Percentiles rank a stretch among this genome's conserved stretches.
Evolutionary conservation across 2,329 filamentous ascomycete species (phyloP).

Genomic region (Sporothrix euskadiensis): DNA sequence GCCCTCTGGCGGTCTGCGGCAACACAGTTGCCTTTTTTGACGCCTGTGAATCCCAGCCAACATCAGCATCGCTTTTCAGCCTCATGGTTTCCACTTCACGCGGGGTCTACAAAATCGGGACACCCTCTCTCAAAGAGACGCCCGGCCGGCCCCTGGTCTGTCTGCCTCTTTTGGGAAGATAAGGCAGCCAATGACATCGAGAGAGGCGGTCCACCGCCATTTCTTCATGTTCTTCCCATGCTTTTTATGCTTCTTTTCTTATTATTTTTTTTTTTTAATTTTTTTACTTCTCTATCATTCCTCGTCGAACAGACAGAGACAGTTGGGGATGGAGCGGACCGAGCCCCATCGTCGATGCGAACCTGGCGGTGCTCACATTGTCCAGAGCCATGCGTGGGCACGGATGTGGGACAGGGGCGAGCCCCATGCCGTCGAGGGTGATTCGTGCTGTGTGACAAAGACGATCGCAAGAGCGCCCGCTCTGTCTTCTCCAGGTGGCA

Average conservation of each 20-base stretch:
- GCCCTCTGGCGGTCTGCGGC: conserved; percentile 14
- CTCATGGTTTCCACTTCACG: conserved; percentile 3
- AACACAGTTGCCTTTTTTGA: not conserved
- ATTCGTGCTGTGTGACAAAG: not conserved
- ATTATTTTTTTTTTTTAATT: not conserved
- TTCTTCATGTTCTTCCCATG: not conserved
- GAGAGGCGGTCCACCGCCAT: conserved; percentile 3
- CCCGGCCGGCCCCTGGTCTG: not conserved
- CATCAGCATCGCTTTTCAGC: not conserved
- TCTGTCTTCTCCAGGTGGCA: not conserved
- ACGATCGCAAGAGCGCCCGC: not conserved
- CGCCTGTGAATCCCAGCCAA: conserved; percentile 14
- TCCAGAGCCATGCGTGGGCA: not conserved
- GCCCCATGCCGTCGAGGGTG: not conserved
- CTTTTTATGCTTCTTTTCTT: not conserved
- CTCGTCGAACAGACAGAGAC: not conserved
- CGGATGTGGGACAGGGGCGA: not conserved
- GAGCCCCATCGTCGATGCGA: not conserved
- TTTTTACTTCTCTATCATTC: not conserved
- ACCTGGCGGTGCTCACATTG: not conserved
- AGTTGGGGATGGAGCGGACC: not conserved
- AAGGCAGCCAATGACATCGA: conserved; percentile 3
- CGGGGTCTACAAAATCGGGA: not conserved
- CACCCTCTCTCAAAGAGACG: not conserved
- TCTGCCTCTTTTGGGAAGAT: not conserved